Base-by-base conservation (phyloP, 2,329 filamentous ascomycete species). In the Thelonectria olida region DNA sequence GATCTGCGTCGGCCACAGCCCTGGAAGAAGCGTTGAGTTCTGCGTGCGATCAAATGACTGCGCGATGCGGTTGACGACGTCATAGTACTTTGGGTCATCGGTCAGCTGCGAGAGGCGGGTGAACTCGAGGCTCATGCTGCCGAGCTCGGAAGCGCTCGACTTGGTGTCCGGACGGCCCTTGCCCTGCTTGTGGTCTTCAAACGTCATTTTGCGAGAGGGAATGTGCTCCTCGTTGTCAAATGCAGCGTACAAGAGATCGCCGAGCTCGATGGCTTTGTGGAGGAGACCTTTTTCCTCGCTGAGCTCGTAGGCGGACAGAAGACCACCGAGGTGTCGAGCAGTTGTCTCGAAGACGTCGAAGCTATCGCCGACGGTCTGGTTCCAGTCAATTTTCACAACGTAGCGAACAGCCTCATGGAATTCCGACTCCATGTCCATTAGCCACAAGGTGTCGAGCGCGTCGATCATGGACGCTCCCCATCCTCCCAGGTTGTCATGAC, bases 281-380 rank as follows among this genome's bases (percentile, higher is more conserved):
- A 91, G 78, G 47, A 90, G 75, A 15, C 77, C 76, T 62, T 81
- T 77, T 64, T 81, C 82, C 36, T 79, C 80, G 67, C 86, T 90
- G n/a, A 91, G 74, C 69, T 91, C 89, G 68, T 90, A 90, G 0
- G 89, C 88, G 9, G 85, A 85, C 48, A 91, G 70, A 51, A 91
- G 80, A 3, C 89, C 89, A 15, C 89, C 89, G 0, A 91, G 81
- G 70, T 90, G 90, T 31, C 89, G 82, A 60, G 90, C 90, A 2
- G 85, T 90, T 0, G 88, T 90, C 75, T 91, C 89, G 58, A 91
- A 90, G 1, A 90, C 75, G 51, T 89, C 90, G 63, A 90, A 84
- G 19, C 81, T 61, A 6, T 65, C 53, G 3, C 62, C 64, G 0
- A 65, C 73, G 0, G 84, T 84, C 1, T 76, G 80, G 2, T 83